phyloP scores from a whole-genome alignment of 805 yeast genomes.

The Yamadazyma olivae region DNA sequence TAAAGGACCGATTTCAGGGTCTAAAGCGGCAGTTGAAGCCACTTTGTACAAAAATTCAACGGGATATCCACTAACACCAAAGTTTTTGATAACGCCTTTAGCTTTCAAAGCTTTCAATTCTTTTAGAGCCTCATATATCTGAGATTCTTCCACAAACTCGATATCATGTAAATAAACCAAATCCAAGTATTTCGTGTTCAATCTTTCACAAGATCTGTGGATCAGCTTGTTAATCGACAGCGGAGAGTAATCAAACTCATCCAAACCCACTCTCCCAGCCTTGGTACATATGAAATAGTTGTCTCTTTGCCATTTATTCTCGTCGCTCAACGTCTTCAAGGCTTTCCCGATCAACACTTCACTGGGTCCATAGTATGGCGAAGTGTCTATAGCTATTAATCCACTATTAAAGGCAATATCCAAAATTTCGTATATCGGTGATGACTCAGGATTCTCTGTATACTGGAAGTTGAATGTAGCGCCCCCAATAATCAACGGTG shows the following conservation, averaged over 20 bases:
- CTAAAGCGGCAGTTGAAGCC: constrained; percentile 36
- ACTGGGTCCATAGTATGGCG: constrained; percentile 91
- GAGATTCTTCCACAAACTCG: constrained; percentile 64
- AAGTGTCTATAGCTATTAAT: constrained; percentile 78
- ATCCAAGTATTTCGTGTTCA: constrained; percentile 70
- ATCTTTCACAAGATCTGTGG: constrained; percentile 60
- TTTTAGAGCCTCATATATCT: constrained; percentile 59
- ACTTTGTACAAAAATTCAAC: constrained; percentile 60
- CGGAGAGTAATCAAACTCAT: constrained; percentile 74
- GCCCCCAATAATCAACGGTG: constrained; percentile 78
- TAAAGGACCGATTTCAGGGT: constrained; percentile 52
- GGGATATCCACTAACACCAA: constrained; percentile 90
- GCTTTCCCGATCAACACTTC: constrained; percentile 74
- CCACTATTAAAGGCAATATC: constrained; percentile 63
- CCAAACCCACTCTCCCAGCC: constrained; percentile 70
- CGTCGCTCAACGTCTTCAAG: constrained; percentile 23
- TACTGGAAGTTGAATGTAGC: constrained; percentile 85
- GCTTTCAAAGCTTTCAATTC: constrained; percentile 58
- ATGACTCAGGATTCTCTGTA: constrained; percentile 58
- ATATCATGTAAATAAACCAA: constrained; percentile 85
- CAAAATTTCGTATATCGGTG: constrained; percentile 60
- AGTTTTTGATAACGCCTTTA: constrained; percentile 57
- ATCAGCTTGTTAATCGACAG: constrained; percentile 61
- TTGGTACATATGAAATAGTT: constrained; percentile 74
- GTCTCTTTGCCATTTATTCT: constrained; percentile 48